Evolutionary conservation across 2,329 filamentous ascomycete genomes (phyloP).

Genomic region (Rhexocercosporidium sp.): DNA sequence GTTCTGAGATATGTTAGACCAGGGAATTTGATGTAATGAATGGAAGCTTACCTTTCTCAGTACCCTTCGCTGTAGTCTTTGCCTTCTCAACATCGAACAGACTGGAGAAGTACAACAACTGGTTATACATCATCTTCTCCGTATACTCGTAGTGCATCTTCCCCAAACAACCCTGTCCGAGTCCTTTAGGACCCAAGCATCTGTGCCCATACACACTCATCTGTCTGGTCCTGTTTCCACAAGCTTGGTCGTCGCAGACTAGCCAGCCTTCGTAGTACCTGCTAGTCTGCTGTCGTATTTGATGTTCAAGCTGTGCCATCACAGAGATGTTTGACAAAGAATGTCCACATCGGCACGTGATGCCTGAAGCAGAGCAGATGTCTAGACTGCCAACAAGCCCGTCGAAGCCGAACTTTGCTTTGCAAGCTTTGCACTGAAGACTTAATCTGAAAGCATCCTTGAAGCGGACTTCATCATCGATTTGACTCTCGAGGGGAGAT

Average conservation of each 20-base stretch:
- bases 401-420: slow-evolving; percentile 73
- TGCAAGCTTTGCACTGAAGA: slow-evolving; percentile 84
- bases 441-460: slow-evolving; percentile 76
- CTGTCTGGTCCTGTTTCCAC: slow-evolving; percentile 84
- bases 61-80: slow-evolving; percentile 55
- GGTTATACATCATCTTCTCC: slow-evolving; percentile 93
- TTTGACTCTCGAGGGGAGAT: slow-evolving; percentile 90
- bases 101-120: slow-evolving; percentile 83
- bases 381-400: slow-evolving; percentile 67
- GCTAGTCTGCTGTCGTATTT: slow-evolving; percentile 77
- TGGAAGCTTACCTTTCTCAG: slow-evolving; percentile 47
- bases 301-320: slow-evolving; percentile 84
- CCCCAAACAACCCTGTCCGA: slow-evolving; percentile 83
- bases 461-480: slow-evolving; percentile 90
- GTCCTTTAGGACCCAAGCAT: slow-evolving; percentile 85
- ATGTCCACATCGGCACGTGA: slow-evolving; percentile 75
- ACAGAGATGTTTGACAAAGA: slow-evolving; percentile 73
- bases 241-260: slow-evolving; percentile 86
- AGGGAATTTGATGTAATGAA: background rate
- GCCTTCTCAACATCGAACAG: slow-evolving; percentile 92
- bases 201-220: slow-evolving; percentile 92
- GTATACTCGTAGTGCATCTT: slow-evolving; percentile 86
- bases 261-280: slow-evolving; percentile 94
- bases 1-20: slow-evolving; percentile 40
- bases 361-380: slow-evolving; percentile 72